Base-by-base conservation (phyloP, 1,284 basidiomycete genomes). In the Wallemia mellicola region DNA sequence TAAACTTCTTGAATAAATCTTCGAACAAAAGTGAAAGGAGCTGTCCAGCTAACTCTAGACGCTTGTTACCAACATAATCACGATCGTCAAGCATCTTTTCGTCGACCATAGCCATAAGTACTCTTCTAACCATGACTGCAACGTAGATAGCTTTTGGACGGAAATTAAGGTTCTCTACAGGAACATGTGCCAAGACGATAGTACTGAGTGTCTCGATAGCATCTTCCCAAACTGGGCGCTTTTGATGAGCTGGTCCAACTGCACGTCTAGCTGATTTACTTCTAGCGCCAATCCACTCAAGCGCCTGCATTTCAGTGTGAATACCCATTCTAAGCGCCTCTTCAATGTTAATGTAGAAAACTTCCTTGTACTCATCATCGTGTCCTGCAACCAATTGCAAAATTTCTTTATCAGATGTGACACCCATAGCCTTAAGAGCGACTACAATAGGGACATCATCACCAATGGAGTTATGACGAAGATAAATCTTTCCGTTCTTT, bases 31-130 rank as follows among this genome's bases (percentile, higher is more conserved):
- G 76, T 1, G 92, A 87, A 19, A 99, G 77, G 9, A 99, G 77
- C 69, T 98, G 95, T 33, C 94, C 94, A 57, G 95, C 95, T 86
- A 99, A 77, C 71, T 99, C 94, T 38, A 99, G 74, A 61, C 94
- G 85, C 73, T 99, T 99, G 73, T 99, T 99, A 54, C 94, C 94
- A 63, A 99, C 94, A 69, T 99, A 98, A 71, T 99, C 94, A 54
- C 95, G 79, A 70, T 99, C 94, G 67, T 99, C 94, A 11, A 96
- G 88, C 80, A 91, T 88, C 67, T 83, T 91, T 68, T 87, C 84
- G 69, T 99, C 88, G 60, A 88, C 79, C 81, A 96, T 87, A 27
- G 88, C 88, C 82, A 91, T 87, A 60, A 99, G 74, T 1, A 99
- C 94, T 59, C 94, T 76, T 26, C 94, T 77, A 0, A 89, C 89